These are phyloP conservation scores for Dryas alaskensis DNA, from an alignment of 306 rosid genomes.

Conservation along the genomic window DNA sequence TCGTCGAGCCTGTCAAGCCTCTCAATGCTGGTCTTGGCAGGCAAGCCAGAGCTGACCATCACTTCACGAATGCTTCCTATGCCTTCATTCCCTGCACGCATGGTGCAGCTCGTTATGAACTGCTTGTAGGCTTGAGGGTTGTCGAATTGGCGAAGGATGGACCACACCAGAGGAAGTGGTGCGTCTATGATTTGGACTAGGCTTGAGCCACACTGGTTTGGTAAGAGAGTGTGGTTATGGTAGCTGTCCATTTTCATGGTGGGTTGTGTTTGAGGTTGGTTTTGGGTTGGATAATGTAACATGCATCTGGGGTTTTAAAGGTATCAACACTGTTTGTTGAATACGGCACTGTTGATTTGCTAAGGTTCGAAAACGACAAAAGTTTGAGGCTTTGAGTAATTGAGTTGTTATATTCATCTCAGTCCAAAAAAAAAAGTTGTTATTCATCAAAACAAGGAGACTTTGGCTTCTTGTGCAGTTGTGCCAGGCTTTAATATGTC, in stretches of 20 bases:
- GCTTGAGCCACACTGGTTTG: conserved; percentile 55
- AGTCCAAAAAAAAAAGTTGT: no score
- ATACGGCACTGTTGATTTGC: no score
- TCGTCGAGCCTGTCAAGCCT: conserved; percentile 57
- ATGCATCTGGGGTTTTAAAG: neutral
- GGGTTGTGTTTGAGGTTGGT: neutral
- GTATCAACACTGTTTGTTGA: neutral
- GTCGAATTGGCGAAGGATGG: conserved; percentile 57
- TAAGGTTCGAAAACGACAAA: no score
- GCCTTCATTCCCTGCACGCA: conserved; percentile 44
- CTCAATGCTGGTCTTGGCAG: conserved; percentile 48
- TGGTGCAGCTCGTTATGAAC: conserved; percentile 47
- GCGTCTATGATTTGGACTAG: conserved; percentile 51
- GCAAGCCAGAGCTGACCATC: conserved; percentile 46
- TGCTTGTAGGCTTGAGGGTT: conserved; percentile 53
- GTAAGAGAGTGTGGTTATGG: conserved; percentile 31
- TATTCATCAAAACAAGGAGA: neutral
- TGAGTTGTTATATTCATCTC: no score
- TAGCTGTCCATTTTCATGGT: conserved; percentile 26
- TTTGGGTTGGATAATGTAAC: neutral
- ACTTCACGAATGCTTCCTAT: conserved; percentile 57
- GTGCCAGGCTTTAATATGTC: neutral
- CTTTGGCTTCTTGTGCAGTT: neutral
- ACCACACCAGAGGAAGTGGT: conserved; percentile 56
- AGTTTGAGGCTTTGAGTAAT: neutral